Percentiles rank a stretch among this genome's conserved stretches.
These are phyloP conservation scores for Lactarius pseudohatsudake DNA, from an alignment of 768 basidiomycete species.

Conservation along the genomic window DNA sequence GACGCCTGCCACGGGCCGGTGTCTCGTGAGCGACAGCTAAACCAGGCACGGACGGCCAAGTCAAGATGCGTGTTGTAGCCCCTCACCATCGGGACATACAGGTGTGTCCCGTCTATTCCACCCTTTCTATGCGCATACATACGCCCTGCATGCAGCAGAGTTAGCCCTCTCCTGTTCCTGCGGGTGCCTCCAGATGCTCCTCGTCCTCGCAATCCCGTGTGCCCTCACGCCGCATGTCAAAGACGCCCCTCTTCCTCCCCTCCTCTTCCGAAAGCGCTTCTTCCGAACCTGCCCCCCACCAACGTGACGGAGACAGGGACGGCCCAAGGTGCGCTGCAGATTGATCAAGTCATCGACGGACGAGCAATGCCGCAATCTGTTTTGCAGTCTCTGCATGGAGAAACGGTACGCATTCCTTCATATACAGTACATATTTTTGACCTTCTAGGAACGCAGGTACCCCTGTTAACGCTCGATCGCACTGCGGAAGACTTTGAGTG, in stretches of 20 bases:
- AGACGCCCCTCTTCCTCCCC: constrained; percentile 10
- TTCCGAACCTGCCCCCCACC: neutral
- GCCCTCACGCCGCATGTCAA: neutral
- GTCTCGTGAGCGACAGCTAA: neutral
- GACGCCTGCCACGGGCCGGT: too few species aligned
- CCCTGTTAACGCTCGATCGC: constrained; percentile 39
- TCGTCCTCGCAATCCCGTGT: neutral
- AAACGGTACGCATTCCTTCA: constrained; percentile 12
- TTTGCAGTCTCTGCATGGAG: constrained; percentile 24
- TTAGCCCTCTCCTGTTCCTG: neutral
- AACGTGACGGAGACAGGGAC: neutral
- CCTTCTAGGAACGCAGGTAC: constrained; percentile 35
- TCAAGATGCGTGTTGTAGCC: neutral
- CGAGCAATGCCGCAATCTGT: constrained; percentile 7
- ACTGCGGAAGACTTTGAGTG: constrained; percentile 38
- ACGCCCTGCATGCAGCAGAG: constrained; percentile 5
- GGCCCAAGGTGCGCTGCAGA: constrained; percentile 20
- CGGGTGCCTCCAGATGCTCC: neutral
- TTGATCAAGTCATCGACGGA: neutral
- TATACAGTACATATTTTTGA: neutral
- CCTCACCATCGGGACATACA: neutral
- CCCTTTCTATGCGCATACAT: neutral
- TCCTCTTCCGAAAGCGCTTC: neutral
- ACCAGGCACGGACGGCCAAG: neutral
- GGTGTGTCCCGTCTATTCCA: neutral